Conservation (phyloP, 2,329 filamentous ascomycete genomes). For the Neonectria sp. region DNA sequence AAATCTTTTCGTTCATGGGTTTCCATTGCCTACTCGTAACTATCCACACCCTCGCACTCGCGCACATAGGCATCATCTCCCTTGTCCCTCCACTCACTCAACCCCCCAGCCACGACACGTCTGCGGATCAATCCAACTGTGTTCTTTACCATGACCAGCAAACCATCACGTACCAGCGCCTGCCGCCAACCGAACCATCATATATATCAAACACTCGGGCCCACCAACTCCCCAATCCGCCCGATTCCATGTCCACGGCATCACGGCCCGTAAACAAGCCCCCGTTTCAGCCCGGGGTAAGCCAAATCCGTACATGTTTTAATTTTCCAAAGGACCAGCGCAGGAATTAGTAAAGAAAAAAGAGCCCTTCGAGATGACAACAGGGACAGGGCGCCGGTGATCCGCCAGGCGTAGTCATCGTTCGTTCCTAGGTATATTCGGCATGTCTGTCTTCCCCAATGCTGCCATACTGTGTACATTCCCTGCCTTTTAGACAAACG, state of each 20-base stretch:
- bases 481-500: conserved; percentile 29
- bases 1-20: background rate
- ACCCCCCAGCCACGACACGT: conserved; percentile 2
- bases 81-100: background rate
- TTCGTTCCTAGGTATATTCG: conserved; percentile 10
- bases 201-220: conserved; percentile 33
- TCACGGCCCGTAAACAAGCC: conserved; percentile 1
- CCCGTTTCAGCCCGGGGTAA: conserved; percentile 6
- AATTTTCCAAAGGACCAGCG: conserved; percentile 37
- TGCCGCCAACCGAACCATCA: conserved; percentile 14
- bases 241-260: background rate
- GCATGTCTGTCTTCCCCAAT: conserved; percentile 20
- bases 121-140: conserved; percentile 21
- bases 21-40: conserved; percentile 22
- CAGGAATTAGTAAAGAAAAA: conserved; percentile 16
- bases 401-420: conserved; percentile 6
- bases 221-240: background rate
- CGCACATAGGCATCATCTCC: background rate
- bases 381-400: conserved; percentile 1
- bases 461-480: conserved; percentile 20
- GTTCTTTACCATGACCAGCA: conserved; percentile 4
- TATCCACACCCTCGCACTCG: conserved; percentile 7
- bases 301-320: conserved; percentile 35
- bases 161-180: conserved; percentile 7
- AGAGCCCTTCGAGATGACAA: background rate